Percentiles rank a stretch among this genome's conserved stretches.
phyloP scores from a whole-genome alignment of 257 asterid species.

The Solanum infundibuliforme region DNA sequence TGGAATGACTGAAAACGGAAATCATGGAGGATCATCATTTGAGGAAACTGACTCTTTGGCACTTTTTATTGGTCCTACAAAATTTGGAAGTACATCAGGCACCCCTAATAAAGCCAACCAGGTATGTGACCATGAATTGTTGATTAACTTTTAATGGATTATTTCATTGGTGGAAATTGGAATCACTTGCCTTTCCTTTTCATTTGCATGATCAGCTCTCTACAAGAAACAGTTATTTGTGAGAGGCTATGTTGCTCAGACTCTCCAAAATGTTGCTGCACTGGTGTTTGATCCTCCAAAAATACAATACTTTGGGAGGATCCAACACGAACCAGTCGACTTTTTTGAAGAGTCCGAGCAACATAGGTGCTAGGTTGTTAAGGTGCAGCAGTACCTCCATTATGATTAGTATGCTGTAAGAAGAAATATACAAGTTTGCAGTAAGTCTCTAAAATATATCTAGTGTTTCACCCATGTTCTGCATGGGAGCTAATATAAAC shows the following conservation, averaged over 20 bases:
- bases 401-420: neutral
- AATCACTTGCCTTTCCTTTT: neutral
- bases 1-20: conserved; percentile 90
- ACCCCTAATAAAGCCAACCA: conserved; percentile 41
- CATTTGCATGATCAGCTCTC: neutral
- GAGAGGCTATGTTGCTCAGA: neutral
- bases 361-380: neutral
- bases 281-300: neutral
- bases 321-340: neutral
- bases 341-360: neutral
- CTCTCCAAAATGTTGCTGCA: neutral
- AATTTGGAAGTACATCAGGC: conserved; percentile 10
- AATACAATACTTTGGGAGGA: neutral
- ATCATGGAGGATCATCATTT: conserved; percentile 84
- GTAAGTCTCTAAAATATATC: neutral
- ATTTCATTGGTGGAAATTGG: neutral
- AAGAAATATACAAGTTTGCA: neutral
- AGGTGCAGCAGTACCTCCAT: neutral
- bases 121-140: conserved; percentile 24
- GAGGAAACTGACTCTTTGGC: conserved; percentile 94
- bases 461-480: neutral
- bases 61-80: conserved; percentile 48
- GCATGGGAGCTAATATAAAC: neutral
- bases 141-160: neutral
- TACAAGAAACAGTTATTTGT: neutral